Evolutionary conservation across 2,329 filamentous ascomycete genomes (phyloP), one percentile per base, ranked within the genome.

Genomic region (Colletotrichum sp.): DNA sequence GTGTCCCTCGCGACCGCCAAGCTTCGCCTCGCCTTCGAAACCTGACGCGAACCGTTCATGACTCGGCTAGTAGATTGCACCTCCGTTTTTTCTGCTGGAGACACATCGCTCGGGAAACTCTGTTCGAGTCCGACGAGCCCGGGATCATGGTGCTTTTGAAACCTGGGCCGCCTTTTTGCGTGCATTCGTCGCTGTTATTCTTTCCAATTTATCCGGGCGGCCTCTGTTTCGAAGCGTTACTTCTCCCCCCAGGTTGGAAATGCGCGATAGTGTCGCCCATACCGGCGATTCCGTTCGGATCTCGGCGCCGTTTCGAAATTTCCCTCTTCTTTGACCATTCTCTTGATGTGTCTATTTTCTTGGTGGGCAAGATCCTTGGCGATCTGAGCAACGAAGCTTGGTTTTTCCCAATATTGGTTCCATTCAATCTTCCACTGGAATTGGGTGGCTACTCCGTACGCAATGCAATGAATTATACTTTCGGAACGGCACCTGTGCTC

Each of bases 1-100:
- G 44, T 49, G n/a, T 21, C 28, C n/a, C 59, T 21, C 28, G 59
- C 28, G 59, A 36, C 59, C 59, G 59, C 59, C 59, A 63, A 63
- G 59, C 59, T 63, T 21, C 18, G 44, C 30, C 28, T 63, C n/a
- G 30, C 32, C 16, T 72, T 59, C 28, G 44, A 72, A 68, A 72
- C 70, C 69, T 73, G 73, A 76, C 69, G 63, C 64, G 64, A 59
- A 68, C 70, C 16, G 39, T 15, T 59, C 70, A 76, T 74, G 74
- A 76, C 74, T 76, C 74, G 70, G 44, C 59, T 18, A 18, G 39
- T 36, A 73, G 55, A 76, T 76, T 72, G 39, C 39, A 57, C 59
- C 57, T 67, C 73, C 73, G 39, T 57, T 76, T 73, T 76, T 68
- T 52, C 32, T 68, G 59, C 30, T 63, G 69, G 39, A 60, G 55